Evolutionary conservation across 2,329 filamentous ascomycete species (phyloP), one percentile per base, ranked within the genome.

Genomic region (Emergomyces orientalis): DNA sequence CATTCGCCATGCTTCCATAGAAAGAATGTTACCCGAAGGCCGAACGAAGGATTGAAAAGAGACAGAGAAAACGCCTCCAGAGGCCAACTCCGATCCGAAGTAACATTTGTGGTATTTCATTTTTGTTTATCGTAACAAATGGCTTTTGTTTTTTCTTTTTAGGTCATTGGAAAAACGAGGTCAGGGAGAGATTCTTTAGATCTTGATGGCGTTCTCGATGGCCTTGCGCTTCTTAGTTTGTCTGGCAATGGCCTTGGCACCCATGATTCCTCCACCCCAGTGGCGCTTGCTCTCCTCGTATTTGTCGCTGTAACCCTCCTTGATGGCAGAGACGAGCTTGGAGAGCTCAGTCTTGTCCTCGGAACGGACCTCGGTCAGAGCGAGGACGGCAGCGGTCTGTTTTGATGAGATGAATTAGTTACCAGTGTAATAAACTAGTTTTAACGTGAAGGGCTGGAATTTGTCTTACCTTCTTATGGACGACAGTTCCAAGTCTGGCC

Each of bases 231-330:
- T 91, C 89, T 96, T 97, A 80, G 86, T 84, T 75, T 82, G 82
- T 73, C 82, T 81, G 69, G 85, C 86, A 71, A 86, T 86, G 77
- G 94, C 92, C 90, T 99, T 99, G 78, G 88, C 84, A 76, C 94
- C 87, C 92, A 99, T 97, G 84, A 99, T 97, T 81, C 95, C 95
- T 86, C 94, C 94, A 83, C 95, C 94, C 94, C 95, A 99, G 82
- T 93, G 90, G 79, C 89, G 88, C 81, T 91, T 89, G 74, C 85
- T 81, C 77, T 91, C 89, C 82, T 97, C 93, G 79, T 90, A 90
- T 87, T 96, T 95, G 81, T 95, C 91, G 74, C 90, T 82, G 86
- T 96, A 99, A 72, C 93, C 94, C 76, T 97, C 93, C 88, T 99
- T 97, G 86, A 99, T 84, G 77, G 94, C 87, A 69, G 89, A 89